Evolutionary conservation across 176 grass and related monocot species (phyloP).

Genomic region (Themeda triandra): DNA sequence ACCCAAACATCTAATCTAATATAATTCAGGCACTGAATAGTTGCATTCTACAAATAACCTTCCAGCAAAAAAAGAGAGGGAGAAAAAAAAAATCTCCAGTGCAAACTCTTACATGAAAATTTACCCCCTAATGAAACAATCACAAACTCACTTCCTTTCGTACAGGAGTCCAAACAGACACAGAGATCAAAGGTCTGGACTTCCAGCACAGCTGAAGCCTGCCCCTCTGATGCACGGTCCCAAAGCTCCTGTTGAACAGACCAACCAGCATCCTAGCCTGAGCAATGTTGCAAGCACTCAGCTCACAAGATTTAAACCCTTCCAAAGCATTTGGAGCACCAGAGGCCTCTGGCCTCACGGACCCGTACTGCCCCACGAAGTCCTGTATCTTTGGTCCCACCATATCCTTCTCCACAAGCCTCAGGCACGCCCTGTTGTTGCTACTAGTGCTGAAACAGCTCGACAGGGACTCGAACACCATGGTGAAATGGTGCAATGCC

Average conservation of each 20-base stretch:
- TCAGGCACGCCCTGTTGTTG: constrained; percentile 5
- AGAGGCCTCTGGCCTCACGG: neutral
- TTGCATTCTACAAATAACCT: neutral
- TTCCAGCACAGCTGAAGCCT: constrained; percentile 61
- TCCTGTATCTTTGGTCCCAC: constrained; percentile 55
- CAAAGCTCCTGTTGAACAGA: constrained; percentile 48
- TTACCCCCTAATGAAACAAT: neutral
- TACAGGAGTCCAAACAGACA: constrained; percentile 39
- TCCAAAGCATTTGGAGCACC: constrained; percentile 3
- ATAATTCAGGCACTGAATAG: neutral
- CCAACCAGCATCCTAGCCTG: constrained; percentile 53
- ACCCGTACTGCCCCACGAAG: constrained; percentile 27
- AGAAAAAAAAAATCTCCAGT: neutral
- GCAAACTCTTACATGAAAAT: constrained; percentile 17
- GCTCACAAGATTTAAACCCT: constrained; percentile 23
- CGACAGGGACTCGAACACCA: constrained; percentile 34
- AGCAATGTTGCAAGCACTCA: constrained; percentile 43
- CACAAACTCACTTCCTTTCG: neutral
- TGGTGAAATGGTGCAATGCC: constrained; percentile 53
- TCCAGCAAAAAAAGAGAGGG: no score
- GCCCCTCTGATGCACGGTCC: constrained; percentile 26
- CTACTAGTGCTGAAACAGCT: constrained; percentile 23
- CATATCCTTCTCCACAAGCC: constrained; percentile 50
- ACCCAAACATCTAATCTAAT: neutral
- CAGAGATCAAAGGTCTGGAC: constrained; percentile 42